Evolutionary conservation across 1,284 basidiomycete species (phyloP).

Genomic region (Puccinia hordei): DNA sequence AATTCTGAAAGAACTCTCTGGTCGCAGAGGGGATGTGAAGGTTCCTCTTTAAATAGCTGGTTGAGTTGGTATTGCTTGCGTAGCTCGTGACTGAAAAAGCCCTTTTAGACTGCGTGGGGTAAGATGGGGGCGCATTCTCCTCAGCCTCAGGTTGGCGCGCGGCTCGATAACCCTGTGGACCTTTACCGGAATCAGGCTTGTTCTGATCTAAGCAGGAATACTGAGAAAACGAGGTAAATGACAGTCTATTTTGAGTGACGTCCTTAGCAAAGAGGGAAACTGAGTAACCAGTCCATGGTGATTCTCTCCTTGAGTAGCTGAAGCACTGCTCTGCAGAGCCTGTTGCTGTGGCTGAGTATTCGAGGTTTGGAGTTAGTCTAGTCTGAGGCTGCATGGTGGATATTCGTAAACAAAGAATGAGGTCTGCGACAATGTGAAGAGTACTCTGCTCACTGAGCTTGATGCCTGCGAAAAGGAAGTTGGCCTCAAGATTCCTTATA

Average conservation of each 20-base stretch:
- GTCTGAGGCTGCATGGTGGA: constrained; percentile 5
- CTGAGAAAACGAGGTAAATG: constrained; percentile 10
- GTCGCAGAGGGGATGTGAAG: background rate
- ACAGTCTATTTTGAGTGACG: background rate
- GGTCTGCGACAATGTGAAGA: background rate
- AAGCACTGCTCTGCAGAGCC: constrained; percentile 1
- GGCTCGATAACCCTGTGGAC: background rate
- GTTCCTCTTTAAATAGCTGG: background rate
- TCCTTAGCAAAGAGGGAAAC: constrained; percentile 2
- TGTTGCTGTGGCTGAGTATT: background rate
- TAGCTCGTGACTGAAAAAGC: constrained; percentile 4
- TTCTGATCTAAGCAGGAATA: constrained; percentile 2
- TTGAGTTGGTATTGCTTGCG: background rate
- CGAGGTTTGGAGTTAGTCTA: background rate
- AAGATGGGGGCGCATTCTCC: background rate
- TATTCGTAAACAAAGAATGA: background rate
- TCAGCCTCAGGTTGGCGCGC: background rate
- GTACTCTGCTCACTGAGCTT: background rate
- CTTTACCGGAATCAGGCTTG: background rate
- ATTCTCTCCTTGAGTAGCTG: background rate
- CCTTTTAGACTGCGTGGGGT: background rate
- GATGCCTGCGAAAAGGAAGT: background rate
- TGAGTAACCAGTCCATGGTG: background rate
- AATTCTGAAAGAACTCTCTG: background rate
- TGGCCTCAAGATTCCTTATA: background rate